phyloP scores from a whole-genome alignment of 1,284 basidiomycete genomes.

The Anthracocystis walkeri region DNA sequence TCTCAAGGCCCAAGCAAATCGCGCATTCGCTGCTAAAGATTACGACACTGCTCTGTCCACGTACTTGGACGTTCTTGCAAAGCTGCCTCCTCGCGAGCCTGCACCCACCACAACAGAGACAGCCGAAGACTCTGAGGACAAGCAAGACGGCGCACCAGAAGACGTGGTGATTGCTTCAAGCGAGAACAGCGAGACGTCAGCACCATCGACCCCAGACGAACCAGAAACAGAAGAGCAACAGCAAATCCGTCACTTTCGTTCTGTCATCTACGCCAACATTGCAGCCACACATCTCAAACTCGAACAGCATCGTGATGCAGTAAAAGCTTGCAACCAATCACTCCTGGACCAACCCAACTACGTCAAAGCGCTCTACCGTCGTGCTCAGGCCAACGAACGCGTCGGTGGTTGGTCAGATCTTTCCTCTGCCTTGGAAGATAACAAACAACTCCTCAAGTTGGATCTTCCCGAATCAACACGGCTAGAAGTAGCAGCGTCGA shows the following conservation, averaged over 20 bases:
- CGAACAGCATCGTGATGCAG: slow-evolving; percentile 74
- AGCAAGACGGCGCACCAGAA: neutral
- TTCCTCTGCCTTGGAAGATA: slow-evolving; percentile 80
- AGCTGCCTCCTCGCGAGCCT: slow-evolving; percentile 34
- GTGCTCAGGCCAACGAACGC: slow-evolving; percentile 84
- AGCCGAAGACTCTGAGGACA: neutral
- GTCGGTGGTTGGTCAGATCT: slow-evolving; percentile 85
- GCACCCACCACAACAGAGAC: neutral
- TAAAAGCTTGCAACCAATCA: slow-evolving; percentile 80
- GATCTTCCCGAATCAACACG: slow-evolving; percentile 74
- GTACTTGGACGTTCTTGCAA: slow-evolving; percentile 53
- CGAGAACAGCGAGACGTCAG: neutral
- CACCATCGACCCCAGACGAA: neutral
- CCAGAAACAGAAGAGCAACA: slow-evolving; percentile 37
- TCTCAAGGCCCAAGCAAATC: slow-evolving; percentile 55
- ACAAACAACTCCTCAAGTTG: slow-evolving; percentile 77
- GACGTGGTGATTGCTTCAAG: neutral
- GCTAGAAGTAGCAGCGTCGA: slow-evolving; percentile 17
- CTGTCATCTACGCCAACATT: slow-evolving; percentile 78
- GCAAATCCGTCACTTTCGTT: slow-evolving; percentile 38
- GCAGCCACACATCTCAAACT: slow-evolving; percentile 82
- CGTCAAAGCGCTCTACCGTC: slow-evolving; percentile 86
- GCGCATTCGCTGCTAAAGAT: slow-evolving; percentile 38
- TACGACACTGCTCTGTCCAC: slow-evolving; percentile 49
- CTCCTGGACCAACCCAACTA: slow-evolving; percentile 85